Evolutionary conservation across 768 basidiomycete genomes (phyloP), one percentile per base, ranked within the genome.

Genomic region (Suillus sp.): DNA sequence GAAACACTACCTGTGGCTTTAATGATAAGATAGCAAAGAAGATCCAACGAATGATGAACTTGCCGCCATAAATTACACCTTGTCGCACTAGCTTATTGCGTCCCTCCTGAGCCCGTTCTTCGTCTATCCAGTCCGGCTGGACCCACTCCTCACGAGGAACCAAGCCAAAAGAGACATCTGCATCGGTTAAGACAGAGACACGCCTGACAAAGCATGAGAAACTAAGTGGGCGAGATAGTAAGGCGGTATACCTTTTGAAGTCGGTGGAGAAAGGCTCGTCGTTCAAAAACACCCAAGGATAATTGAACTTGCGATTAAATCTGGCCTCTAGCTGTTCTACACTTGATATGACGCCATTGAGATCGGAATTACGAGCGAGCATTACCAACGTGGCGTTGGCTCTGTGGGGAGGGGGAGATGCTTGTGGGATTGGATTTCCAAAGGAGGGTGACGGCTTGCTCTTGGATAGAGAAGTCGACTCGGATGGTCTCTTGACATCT

Each of bases 81-180:
- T 81, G 74, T 42, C 64, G 67, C 4, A 75, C 79, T 82, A 92
- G 83, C 61, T 80, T 78, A 45, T 83, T 75, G 38, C 89, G 77
- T 14, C 80, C 81, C 20, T 79, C 78, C 2, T 72, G 74, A 0
- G 90, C 91, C 50, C 80, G 79, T 13, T 81, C 80, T 68, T 92
- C 89, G 66, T 93, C 89, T 53, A 93, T 85, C 85, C 83, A 90
- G 38, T 81, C 80, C 0, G 91, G 91, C 71, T 92, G 91, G 65
- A 78, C 76, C 91, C 91, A 92, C 59, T 90, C 81, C 3, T 85
- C 81, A 27, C 72, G 73, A 20, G 87, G 84, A 30, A 93, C 84
- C 2, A 80, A 70, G 9, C 86, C 88, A 66, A 87, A 90, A 18
- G 77, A 70, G 37, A 85, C 77, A 4, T 79, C 76, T 2, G 80